phyloP scores from a whole-genome alignment of 768 basidiomycete species.

The Hygrophoropsis aurantiaca region DNA sequence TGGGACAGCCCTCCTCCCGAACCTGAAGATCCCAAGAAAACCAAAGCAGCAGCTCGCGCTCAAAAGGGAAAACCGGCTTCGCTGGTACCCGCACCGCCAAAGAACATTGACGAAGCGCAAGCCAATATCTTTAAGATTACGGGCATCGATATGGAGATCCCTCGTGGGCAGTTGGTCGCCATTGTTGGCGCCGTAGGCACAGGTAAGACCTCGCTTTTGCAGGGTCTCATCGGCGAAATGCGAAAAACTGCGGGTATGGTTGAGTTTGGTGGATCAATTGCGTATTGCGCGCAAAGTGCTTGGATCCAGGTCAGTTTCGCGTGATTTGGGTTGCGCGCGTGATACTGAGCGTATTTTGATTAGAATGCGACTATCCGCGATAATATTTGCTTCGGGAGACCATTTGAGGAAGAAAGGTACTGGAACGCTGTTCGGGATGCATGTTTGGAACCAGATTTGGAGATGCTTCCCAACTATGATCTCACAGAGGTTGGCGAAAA shows the following conservation, averaged over 20 bases:
- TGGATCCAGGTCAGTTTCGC: conserved; percentile 73
- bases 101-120: conserved; percentile 28
- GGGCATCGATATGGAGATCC: conserved; percentile 65
- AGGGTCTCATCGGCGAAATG: conserved; percentile 86
- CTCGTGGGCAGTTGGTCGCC: conserved; percentile 76
- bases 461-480: conserved; percentile 75
- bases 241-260: conserved; percentile 63
- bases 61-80: conserved; percentile 10
- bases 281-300: conserved; percentile 83
- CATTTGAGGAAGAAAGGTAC: conserved; percentile 79
- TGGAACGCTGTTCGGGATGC: conserved; percentile 79
- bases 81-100: conserved; percentile 22
- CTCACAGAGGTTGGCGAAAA: conserved; percentile 84
- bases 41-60: conserved; percentile 7
- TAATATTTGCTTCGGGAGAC: conserved; percentile 85
- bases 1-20: conserved; percentile 82
- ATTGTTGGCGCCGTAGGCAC: conserved; percentile 75
- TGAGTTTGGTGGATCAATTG: conserved; percentile 72
- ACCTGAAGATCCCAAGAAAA: conserved; percentile 26
- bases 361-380: conserved; percentile 85
- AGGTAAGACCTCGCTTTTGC: conserved; percentile 61
- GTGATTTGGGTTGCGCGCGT: neutral
- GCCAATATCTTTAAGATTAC: conserved; percentile 59
- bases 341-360: neutral
- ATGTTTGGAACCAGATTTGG: conserved; percentile 78